Conservation (phyloP, 202 grass and related monocot species). For the Panicum hallii region DNA sequence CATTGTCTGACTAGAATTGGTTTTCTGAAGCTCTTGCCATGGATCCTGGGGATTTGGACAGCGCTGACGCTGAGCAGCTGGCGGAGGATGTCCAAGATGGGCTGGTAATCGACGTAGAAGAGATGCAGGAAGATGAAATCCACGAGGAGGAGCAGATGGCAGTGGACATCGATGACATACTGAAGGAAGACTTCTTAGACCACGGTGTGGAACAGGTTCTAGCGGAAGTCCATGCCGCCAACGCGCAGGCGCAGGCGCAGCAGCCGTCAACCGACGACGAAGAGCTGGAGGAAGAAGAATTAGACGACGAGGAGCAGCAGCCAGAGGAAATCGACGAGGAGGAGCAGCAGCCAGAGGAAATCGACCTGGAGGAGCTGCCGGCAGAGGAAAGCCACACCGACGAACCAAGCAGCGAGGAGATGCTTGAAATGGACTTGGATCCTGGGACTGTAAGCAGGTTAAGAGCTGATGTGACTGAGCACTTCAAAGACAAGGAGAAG, state of each 20-base stretch:
- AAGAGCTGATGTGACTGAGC: background rate
- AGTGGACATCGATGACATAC: background rate
- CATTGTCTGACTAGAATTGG: background rate
- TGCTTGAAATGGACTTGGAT: background rate
- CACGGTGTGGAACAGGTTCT: too few species aligned
- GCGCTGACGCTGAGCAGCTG: background rate
- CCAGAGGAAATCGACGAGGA: background rate
- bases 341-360: background rate
- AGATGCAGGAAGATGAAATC: background rate
- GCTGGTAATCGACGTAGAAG: background rate
- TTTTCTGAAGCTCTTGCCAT: background rate
- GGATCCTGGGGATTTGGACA: background rate
- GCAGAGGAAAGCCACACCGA: background rate
- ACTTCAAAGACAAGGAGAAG: background rate
- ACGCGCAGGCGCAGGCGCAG: too few species aligned
- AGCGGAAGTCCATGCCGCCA: too few species aligned
- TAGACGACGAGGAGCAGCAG: too few species aligned
- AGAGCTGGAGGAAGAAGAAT: background rate
- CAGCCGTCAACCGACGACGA: background rate
- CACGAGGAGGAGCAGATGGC: background rate
- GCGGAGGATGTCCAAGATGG: background rate
- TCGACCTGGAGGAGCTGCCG: background rate
- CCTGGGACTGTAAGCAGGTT: background rate
- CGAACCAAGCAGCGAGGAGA: background rate
- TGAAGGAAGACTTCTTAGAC: too few species aligned